Evolutionary conservation across 805 yeast genomes (phyloP).

Genomic region (Barnettozyma vustinii): DNA sequence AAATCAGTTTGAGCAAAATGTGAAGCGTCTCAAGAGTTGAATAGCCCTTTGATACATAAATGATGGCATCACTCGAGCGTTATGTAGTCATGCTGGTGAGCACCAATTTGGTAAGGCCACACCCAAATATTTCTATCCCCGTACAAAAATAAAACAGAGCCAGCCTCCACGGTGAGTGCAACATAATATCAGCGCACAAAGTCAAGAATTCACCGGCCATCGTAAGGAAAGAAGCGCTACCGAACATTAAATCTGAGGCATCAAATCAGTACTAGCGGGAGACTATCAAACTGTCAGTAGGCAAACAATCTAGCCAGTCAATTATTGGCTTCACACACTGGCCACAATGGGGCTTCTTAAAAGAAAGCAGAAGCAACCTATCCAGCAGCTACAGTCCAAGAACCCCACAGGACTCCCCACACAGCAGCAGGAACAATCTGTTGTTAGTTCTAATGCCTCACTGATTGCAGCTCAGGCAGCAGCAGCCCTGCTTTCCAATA

Average conservation of each 20-base stretch:
- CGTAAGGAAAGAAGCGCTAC: too few relatives aligned
- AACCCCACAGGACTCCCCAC: conserved; percentile 22
- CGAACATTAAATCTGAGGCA: background rate
- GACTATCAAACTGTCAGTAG: background rate
- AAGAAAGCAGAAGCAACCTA: conserved; percentile 14
- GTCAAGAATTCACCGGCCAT: too few relatives aligned
- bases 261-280: background rate
- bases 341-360: conserved; percentile 19
- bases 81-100: too few relatives aligned
- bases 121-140: background rate
- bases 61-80: too few relatives aligned
- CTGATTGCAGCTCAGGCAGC: conserved; percentile 25
- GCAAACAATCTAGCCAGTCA: background rate
- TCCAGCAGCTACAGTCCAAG: conserved; percentile 16
- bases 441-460: conserved; percentile 9
- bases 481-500: conserved; percentile 11
- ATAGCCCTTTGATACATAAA: background rate
- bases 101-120: background rate
- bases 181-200: too few relatives aligned
- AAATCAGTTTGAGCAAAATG: conserved; percentile 37
- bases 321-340: background rate
- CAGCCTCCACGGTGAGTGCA: background rate
- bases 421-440: background rate
- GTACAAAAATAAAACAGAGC: background rate
- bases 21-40: conserved; percentile 18